Evolutionary conservation across 2,329 filamentous ascomycete species (phyloP).

Genomic region (Diplodia mutila): DNA sequence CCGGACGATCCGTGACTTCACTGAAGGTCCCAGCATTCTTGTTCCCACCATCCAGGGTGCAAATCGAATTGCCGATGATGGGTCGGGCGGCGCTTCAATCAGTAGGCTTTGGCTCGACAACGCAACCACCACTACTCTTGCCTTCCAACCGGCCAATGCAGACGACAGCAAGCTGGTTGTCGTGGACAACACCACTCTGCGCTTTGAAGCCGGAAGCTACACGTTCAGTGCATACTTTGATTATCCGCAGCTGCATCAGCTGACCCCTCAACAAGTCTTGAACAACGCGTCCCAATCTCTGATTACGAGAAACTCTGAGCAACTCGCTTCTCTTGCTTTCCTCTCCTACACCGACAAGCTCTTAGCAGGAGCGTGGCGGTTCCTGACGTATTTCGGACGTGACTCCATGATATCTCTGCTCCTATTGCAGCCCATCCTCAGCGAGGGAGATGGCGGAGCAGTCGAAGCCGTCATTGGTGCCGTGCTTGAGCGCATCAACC

Average conservation of each 20-base stretch:
- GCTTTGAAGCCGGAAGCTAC: conserved; percentile 60
- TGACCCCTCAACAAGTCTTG: conserved; percentile 56
- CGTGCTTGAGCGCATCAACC: conserved; percentile 64
- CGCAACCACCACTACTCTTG: conserved; percentile 59
- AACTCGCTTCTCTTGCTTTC: conserved; percentile 62
- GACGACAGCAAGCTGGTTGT: conserved; percentile 27
- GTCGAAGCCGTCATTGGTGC: conserved; percentile 65
- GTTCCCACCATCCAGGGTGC: conserved; percentile 59
- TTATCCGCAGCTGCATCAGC: conserved; percentile 63
- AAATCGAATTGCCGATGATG: conserved; percentile 47
- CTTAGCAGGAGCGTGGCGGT: conserved; percentile 67
- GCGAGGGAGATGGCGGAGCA: conserved; percentile 57
- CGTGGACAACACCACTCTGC: conserved; percentile 46
- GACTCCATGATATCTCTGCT: conserved; percentile 67
- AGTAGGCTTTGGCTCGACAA: conserved; percentile 66
- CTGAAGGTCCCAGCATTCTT: conserved; percentile 60
- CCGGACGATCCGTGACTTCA: conserved; percentile 65
- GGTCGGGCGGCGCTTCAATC: conserved; percentile 53
- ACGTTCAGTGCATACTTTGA: conserved; percentile 63
- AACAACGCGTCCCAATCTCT: conserved; percentile 53
- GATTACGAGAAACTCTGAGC: conserved; percentile 50
- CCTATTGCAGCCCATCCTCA: conserved; percentile 62
- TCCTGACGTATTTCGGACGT: conserved; percentile 68
- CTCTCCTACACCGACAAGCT: conserved; percentile 67
- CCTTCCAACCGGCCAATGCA: conserved; percentile 46